Evolutionary conservation across 179 eudicot genomes (phyloP), one percentile per base, ranked within the genome.

Genomic region (Spinacia oleracea): DNA sequence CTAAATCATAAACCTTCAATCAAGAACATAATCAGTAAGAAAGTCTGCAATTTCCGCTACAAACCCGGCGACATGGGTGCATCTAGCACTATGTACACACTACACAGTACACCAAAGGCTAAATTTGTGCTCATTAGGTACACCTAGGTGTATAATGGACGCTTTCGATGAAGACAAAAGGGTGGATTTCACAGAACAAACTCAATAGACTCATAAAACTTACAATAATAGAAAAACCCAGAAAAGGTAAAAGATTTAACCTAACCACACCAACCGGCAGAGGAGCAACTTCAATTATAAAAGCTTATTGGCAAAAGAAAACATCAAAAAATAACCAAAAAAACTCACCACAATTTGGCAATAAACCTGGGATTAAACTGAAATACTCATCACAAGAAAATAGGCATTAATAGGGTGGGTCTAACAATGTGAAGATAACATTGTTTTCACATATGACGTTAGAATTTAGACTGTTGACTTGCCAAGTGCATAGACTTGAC

Each of bases 401-500:
- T 14, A 56, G 46, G 4, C 29, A 10, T 29, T 43, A 35, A 10
- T 1, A 21, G 38, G 51, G 38, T 12, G 68, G 9, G 9, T 42
- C 58, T 16, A 51, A 11, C 43, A 74, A 73, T 80, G 62, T 80
- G 82, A 74, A 80, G 32, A 40, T 9, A 56, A 29, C 27, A 58
- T 29, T 74, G 15, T 31, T 66, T 31, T 10, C 48, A 42, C 18
- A 74, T 20, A 51, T 67, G 65, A 65, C 74, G 53, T 31, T 32
- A 42, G 42, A 65, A 32, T 15, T 15, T 65, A 55, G 84, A 81
- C 64, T 29, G 55, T 69, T 69, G 74, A 77, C 74, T 77, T 60
- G 10, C 40, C 72, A 62, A 65, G 6, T 29, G 76, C 79, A 16
- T 27, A 69, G 75, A 75, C 83, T 75, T n/a, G 63, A 75, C 78